Evolutionary conservation across 2,329 filamentous ascomycete genomes (phyloP).

Genomic region (Monascus ruber): DNA sequence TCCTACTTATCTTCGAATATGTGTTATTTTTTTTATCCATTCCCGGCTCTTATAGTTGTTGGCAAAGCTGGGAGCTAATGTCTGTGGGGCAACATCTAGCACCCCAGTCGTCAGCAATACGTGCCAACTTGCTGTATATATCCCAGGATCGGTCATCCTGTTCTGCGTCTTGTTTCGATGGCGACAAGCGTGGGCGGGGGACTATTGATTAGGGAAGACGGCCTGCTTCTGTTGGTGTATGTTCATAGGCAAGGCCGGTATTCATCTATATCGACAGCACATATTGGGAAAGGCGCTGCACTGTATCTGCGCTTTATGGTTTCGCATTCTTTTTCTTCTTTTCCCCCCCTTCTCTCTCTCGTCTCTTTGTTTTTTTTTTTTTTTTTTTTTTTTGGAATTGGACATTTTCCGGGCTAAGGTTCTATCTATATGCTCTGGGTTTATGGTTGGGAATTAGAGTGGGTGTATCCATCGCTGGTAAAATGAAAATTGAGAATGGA

Average conservation of each 20-base stretch:
- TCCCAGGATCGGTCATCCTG: too few relatives aligned
- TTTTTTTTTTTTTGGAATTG: too few relatives aligned
- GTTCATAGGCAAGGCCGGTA: neutral
- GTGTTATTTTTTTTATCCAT: too few relatives aligned
- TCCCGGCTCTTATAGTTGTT: too few relatives aligned
- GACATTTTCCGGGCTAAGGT: too few relatives aligned
- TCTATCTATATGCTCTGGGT: slow-evolving; percentile 2
- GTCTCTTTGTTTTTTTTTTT: slow-evolving; percentile 6
- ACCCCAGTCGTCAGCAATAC: too few relatives aligned
- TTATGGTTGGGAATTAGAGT: slow-evolving; percentile 19
- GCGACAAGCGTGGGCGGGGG: too few relatives aligned
- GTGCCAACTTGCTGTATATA: too few relatives aligned
- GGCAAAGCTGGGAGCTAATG: too few relatives aligned
- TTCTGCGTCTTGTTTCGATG: too few relatives aligned
- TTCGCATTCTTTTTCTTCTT: slow-evolving; percentile 2
- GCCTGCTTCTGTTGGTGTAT: neutral
- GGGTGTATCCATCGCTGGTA: slow-evolving; percentile 25
- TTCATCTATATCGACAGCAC: neutral
- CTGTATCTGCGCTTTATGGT: neutral
- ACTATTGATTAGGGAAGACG: neutral
- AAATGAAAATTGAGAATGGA: slow-evolving; percentile 10
- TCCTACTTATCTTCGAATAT: slow-evolving; percentile 1
- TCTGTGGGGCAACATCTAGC: too few relatives aligned
- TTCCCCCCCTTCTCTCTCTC: neutral
- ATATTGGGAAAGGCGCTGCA: neutral